Evolutionary conservation across 2,329 filamentous ascomycete species (phyloP).

Genomic region (Fusarium sp.): DNA sequence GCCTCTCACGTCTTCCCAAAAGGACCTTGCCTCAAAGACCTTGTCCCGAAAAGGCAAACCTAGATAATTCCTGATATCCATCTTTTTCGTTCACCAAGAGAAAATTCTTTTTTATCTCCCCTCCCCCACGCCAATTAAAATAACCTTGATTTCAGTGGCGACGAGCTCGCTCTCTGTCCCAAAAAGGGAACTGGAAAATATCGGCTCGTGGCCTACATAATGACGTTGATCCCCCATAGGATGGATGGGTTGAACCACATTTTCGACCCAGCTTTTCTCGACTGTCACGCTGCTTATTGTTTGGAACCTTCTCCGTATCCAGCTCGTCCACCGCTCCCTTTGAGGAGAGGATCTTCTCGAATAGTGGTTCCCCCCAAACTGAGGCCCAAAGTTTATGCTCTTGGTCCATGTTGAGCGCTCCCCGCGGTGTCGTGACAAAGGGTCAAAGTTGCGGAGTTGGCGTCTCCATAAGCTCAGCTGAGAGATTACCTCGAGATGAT

Average conservation of each 20-base stretch:
- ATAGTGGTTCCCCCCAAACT: slow-evolving; percentile 8
- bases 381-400: slow-evolving; percentile 2
- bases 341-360: slow-evolving; percentile 25
- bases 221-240: no score
- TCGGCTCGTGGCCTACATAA: not conserved
- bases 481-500: slow-evolving; percentile 22
- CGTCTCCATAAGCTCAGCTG: not conserved
- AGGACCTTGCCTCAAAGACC: no score
- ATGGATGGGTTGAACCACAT: not conserved
- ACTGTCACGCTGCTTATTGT: not conserved
- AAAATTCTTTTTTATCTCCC: slow-evolving; percentile 7
- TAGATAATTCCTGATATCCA: not conserved
- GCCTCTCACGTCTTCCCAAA: not conserved
- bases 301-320: slow-evolving; percentile 14
- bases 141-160: not conserved
- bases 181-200: not conserved
- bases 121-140: not conserved
- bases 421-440: slow-evolving; percentile 16
- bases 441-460: slow-evolving; percentile 6
- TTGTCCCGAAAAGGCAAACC: no score
- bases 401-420: slow-evolving; percentile 10
- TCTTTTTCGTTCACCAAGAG: not conserved
- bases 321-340: slow-evolving; percentile 16
- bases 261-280: not conserved
- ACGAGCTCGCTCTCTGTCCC: not conserved